Base-by-base conservation (phyloP, 2,329 filamentous ascomycete genomes). In the Neonectria coccinea region DNA sequence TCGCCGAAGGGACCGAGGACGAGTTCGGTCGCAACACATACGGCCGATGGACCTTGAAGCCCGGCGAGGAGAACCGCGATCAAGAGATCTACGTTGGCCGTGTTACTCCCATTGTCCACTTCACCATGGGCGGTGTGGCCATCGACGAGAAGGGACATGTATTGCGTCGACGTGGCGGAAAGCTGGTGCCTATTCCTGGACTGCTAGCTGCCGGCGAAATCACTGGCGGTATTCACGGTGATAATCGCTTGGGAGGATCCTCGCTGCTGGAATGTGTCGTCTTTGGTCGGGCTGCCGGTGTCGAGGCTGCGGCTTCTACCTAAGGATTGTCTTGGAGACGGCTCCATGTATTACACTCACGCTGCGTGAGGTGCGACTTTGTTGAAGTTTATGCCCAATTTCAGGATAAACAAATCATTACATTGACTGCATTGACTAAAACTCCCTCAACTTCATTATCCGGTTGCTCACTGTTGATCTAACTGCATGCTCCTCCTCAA, bases 161-260 rank as follows among this genome's bases (percentile, higher is more conserved):
- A 0, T 70, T 91, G 12, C 75, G 73, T 8, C 71, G 76, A 2
- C 75, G 69, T 0, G 73, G 70, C 3, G 76, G 79, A 6, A 72
- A 77, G 3, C 74, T 80, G 12, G 73, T 73, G 33, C 81, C 82
- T 0, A 85, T 91, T 36, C 72, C 79, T 3, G 88, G 88, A 0
- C 69, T 91, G 0, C 90, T 87, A 84, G 88, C 84, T 0, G 88
- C 88, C 0, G 89, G 89, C 0, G 89, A 91, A 78, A 84, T 90
- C 18, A 89, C 88, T 0, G 89, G 89, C 0, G 89, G 89, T 0
- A 79, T 91, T 8, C 88, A 91, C 70, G 88, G 88, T 0, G 86
- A 86, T 52, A 90, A 90, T 70, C 79, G 88, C 14, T 73, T 91
- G 0, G 88, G 87, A 16, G 88, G 88, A 0, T 88, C 85, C 5